These are phyloP conservation scores for Ophiocordyceps robertsii DNA, from an alignment of 2,329 filamentous ascomycete genomes.

Conservation along the genomic window DNA sequence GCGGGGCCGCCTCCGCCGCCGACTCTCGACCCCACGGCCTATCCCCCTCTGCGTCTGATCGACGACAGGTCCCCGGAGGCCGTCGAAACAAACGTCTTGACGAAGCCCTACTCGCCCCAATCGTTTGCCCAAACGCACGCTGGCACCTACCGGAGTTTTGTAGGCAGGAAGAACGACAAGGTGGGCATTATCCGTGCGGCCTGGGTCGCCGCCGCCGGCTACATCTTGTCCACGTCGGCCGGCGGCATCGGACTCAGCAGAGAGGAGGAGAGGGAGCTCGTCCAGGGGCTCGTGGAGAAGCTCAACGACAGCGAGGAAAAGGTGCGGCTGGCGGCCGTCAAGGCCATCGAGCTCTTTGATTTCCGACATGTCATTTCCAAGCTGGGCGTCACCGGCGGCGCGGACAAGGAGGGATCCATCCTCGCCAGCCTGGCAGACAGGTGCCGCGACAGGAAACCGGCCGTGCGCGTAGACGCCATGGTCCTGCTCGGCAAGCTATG, in stretches of 20 bases:
- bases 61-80: constrained; percentile 37
- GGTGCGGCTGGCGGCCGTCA: constrained; percentile 79
- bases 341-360: constrained; percentile 66
- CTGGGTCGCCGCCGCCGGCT: constrained; percentile 73
- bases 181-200: constrained; percentile 67
- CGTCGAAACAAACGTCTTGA: constrained; percentile 48
- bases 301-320: constrained; percentile 82
- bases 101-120: constrained; percentile 73
- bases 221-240: constrained; percentile 82
- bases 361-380: constrained; percentile 73
- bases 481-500: constrained; percentile 73
- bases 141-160: constrained; percentile 68
- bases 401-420: constrained; percentile 64
- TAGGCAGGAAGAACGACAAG: constrained; percentile 79
- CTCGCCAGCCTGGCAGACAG: constrained; percentile 74
- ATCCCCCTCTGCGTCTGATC: constrained; percentile 59
- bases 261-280: constrained; percentile 64
- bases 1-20: constrained; percentile 68
- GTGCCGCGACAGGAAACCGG: constrained; percentile 71
- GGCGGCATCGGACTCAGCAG: constrained; percentile 78
- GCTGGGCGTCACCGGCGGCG: constrained; percentile 61
- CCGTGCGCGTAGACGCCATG: constrained; percentile 78
- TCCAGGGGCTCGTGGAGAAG: constrained; percentile 65
- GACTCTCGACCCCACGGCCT: constrained; percentile 65
- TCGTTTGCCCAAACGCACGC: constrained; percentile 78